Evolutionary conservation across 2,329 filamentous ascomycete species (phyloP), one percentile per base, ranked within the genome.

Genomic region (Epichloe scottii): DNA sequence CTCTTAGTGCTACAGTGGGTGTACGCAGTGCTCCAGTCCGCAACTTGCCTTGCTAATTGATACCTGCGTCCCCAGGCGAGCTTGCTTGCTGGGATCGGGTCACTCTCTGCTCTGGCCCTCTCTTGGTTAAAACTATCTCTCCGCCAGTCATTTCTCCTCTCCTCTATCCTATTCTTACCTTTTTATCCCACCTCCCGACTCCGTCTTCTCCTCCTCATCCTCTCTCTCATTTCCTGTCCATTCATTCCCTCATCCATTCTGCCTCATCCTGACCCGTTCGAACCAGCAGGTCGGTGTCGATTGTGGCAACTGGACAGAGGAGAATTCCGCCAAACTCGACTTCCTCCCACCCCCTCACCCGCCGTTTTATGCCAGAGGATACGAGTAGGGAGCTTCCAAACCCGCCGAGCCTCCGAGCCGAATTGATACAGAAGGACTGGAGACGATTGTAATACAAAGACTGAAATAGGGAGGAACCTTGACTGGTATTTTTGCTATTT

Each of bases 131-230:
- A 67, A 66, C 65, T 65, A 49, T 50, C 48, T 76, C 70, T 74
- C 69, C 71, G 71, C 74, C 73, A 74, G 71, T 77, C 75, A 73
- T 73, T 74, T 72, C 72, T 70, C 70, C 66, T 71, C 69, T 71
- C 67, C 68, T 71, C 68, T 67, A 69, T 74, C 71, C 70, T 75
- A 68, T 69, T 76, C 73, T 71, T 71, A 73, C 73, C 65, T 72
- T 73, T 73, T 71, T 55, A 56, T 58, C 51, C 47, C 53, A 52
- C 54, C 52, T 52, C 38, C 64, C 63, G 66, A 61, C 56, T 63
- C 65, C 66, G 63, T 59, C 64, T 63, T 63, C 63, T 63, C 61
- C 63, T 63, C 63, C 65, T 61, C 60, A 66, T 70, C 70, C 66
- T 63, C 62, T 65, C 64, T 58, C 62, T 63, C 56, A 59, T 59